Evolutionary conservation across 2,329 filamentous ascomycete species (phyloP), one percentile per base, ranked within the genome.

Genomic region (Paracoccidioides brasiliensis): DNA sequence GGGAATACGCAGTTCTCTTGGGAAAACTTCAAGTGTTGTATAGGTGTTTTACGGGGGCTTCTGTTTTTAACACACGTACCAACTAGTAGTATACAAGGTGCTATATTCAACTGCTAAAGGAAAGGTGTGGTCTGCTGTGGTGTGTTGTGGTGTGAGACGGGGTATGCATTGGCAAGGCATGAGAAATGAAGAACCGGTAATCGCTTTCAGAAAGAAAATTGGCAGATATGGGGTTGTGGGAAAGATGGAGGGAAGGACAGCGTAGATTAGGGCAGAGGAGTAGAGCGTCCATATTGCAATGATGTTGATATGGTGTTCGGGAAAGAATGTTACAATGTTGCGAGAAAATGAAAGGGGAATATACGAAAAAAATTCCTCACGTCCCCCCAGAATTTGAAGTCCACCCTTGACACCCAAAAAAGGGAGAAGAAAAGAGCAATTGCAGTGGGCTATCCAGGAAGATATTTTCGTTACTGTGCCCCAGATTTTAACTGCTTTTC

Each of bases 401-500:
- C 2, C 22, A 22, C 22, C 22, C 22, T 22, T 22, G 22, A 22
- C 15, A 12, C 10, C 14, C 3, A 4, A 10, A 44, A 1, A 33
- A 32, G 10, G 12, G 30, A n/a, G 28, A 12, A 12, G 37, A 12
- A 3, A 38, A 38, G 2, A 38, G 12, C 7, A 38, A 12, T 38
- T 38, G 7, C 44, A 9, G 42, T 28, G 15, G 8, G 15, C 12
- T 44, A 22, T 28, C 15, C 42, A 22, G 28, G 15, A 44, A 44
- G 42, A 5, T 9, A 10, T 48, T 14, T n/a, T 5, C 10, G 15
- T 33, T 28, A 12, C n/a, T 32, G 2, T 15, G 28, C 40, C 22
- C 32, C 7, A 7, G 10, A 5, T 53, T 22, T 38, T 14, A 68
- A 44, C 60, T 59, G 51, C 62, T 67, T 60, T 70, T 73, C 1